Evolutionary conservation across 805 yeast genomes (phyloP), one percentile per base, ranked within the genome.

Genomic region (Debaryomyces hansenii): DNA sequence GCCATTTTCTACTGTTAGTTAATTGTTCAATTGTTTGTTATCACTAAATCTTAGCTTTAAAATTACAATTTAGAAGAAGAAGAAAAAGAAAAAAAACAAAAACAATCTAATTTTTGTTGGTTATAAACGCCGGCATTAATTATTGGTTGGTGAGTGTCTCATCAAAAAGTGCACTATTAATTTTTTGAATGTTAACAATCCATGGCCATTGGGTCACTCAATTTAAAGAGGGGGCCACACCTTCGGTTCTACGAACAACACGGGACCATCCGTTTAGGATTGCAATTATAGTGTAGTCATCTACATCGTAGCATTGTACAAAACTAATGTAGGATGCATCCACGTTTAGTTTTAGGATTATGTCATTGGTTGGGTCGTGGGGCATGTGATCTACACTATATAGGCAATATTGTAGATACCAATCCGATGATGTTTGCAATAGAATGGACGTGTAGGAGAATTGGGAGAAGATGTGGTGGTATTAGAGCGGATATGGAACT

Each of bases 1-100:
- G 74, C 72, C 74, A 69, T 69, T 60, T 51, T 59, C 29, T 39
- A 31, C 34, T 31, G 14, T 39, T 35, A 8, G 24, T 35, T 35
- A 35, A 14, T 34, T 35, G 24, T 18, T 35, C 38, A 35, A 35
- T 35, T 35, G 20, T 37, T n/a, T 29, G 20, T 28, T 34, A 41
- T 28, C 46, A 16, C 33, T 27, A 27, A 21, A 16, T 24, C 20
- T n/a, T 42, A 21, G 37, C 20, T 42, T 14, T 18, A 31, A 42
- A 28, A 37, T 24, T 16, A 20, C 34, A 20, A 36, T n/a, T 11
- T 35, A 20, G 18, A 38, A 41, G 33, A 20, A 31, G 28, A 21
- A 35, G 35, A 40, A 37, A 36, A 46, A 41, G 34, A 34, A 33
- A 34, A 33, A 31, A 31, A 31, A 31, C 14, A 12, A 31, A 31